Base-by-base conservation (phyloP, 257 asterid species). In the Ligustrum vulgare region DNA sequence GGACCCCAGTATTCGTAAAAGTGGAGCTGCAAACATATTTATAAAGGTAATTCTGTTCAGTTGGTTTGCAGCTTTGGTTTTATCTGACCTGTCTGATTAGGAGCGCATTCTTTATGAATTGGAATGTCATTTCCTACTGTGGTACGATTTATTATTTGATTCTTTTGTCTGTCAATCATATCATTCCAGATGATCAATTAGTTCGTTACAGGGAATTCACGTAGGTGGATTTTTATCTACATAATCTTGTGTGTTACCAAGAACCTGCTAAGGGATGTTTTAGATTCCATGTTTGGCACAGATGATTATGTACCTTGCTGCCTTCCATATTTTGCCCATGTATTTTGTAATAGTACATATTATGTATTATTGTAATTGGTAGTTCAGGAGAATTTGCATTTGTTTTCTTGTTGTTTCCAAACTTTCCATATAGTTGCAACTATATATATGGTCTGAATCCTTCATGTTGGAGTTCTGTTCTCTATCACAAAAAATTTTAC, bases 11-110 rank as follows among this genome's bases (percentile, higher is more conserved):
- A 62, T 82, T 47, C 82, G 96, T 0, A 91, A 88, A 77, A 91
- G 91, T 69, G 95, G 97, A 79, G 68, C 84, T 8, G 93, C 91
- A 33, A 93, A 93, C 81, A 87, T 91, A 47, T 91, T 90, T 73
- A 86, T 93, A 73, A 89, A 86, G 94, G 95, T 87, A 72, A 13
- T 56, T 77, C 15, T 37, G 18, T 39, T 9, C 22, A 5, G 5
- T 16, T 62, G 39, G 33, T 51, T 13, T 12, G 36, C 39, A 16
- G 9, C 66, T 39, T 58, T 54, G 76, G 39, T 56, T 28, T 51
- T 15, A 34, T 69, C 36, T 45, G 23, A n/a, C 32, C 34, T 5
- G 62, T 8, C 39, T 31, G 67, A 47, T 13, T 23, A 10, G 28
- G 36, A 58, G 33, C 62, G 18, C 1, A 32, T 58, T 20, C 65